phyloP scores from a whole-genome alignment of 768 basidiomycete species.

The Xerocomus brunneocitrinus region DNA sequence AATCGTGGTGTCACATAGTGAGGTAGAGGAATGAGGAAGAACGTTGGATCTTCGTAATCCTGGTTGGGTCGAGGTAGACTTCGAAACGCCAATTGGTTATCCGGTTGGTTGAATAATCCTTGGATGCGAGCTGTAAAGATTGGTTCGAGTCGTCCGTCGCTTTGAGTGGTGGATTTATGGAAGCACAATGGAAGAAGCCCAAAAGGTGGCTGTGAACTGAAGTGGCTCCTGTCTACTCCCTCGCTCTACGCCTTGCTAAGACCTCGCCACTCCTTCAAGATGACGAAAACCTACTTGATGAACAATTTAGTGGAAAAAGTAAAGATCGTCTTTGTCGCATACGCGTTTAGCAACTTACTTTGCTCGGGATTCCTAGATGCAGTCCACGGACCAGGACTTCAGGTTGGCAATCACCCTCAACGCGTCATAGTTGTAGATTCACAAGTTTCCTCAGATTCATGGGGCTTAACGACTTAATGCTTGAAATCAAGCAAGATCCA shows the following conservation, averaged over 20 bases:
- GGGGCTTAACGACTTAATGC: constrained; percentile 93
- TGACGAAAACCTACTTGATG: constrained; percentile 86
- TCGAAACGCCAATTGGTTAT: no score
- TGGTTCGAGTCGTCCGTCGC: no score
- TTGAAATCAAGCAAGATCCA: constrained; percentile 79
- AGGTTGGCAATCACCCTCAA: constrained; percentile 43
- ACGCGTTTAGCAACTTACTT: constrained; percentile 1
- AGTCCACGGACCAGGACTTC: constrained; percentile 88
- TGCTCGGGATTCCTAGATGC: constrained; percentile 53
- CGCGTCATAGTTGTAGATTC: constrained; percentile 16
- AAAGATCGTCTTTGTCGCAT: background rate
- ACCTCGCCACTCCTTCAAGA: constrained; percentile 31
- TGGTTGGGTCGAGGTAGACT: no score
- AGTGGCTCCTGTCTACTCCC: constrained; percentile 22
- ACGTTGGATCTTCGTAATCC: no score
- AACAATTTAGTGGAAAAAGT: constrained; percentile 83
- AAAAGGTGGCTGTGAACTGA: background rate
- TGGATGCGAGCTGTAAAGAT: no score
- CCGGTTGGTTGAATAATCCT: no score
- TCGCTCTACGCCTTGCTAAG: background rate
- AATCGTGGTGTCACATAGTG: no score
- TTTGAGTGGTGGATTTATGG: no score
- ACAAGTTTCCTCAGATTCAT: constrained; percentile 64
- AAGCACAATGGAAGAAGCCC: no score
- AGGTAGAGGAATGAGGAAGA: no score